Base-by-base conservation (phyloP, 768 basidiomycete genomes). In the Daedalea quercina region DNA sequence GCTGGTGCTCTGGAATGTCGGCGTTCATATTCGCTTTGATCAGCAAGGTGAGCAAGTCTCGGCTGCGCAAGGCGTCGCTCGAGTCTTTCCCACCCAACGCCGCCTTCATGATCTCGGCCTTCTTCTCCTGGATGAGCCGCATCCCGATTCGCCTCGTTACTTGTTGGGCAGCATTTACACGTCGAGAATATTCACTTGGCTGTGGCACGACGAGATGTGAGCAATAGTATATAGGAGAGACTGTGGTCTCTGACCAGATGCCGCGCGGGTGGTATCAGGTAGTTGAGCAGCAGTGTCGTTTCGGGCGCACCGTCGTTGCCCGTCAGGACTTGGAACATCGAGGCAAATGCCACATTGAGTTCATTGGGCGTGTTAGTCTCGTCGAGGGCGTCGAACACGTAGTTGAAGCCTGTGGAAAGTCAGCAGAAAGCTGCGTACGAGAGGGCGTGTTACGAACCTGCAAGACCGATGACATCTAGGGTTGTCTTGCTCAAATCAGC, bases 11-110 rank as follows among this genome's bases (percentile, higher is more conserved):
- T 0, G 77, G 76, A 6, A 82, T 59, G 60, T 87, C 80, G 0
- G 74, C 77, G 1, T 80, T 75, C 68, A 82, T 77, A 60, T 87
- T 87, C 7, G 85, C 84, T 53, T 73, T 72, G 37, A 87, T 68
- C 3, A 87, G 68, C 33, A 85, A 62, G 0, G 78, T 79, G 3
- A 86, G 69, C 2, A 87, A 61, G 66, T 85, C 83, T 17, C 78
- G 73, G n/a, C 70, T 31, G 28, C 28, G 6, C 11, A 31, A 11
- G 6, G 11, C 28, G 4, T 31, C 28, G 28, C 28, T 31, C 28
- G 6, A 31, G 6, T 31, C 28, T 11, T 31, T 31, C 11, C 28
- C 44, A 13, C 9, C 9, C 26, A 17, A n/a, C 26, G 25, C 33
- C 3, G 50, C 37, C 23, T 26, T 15, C n/a, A 45, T 9, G 24